Percentiles rank a stretch among this genome's conserved stretches.
Conservation (phyloP, 495 filamentous ascomycete species). For the Aspergillus saccharolyticus region DNA sequence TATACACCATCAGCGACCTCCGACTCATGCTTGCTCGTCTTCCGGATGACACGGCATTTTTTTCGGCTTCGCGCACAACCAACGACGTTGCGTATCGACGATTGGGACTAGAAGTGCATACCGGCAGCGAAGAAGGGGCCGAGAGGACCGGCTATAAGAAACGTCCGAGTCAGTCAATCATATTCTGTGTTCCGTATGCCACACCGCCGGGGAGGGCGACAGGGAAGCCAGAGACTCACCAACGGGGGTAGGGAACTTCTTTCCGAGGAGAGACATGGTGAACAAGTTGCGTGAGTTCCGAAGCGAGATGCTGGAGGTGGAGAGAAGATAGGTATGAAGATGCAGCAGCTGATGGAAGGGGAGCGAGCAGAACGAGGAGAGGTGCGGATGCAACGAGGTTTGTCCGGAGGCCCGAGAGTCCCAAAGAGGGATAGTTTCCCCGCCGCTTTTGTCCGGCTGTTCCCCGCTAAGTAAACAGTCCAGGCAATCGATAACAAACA, state of each 20-base stretch:
- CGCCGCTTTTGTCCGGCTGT: conserved; percentile 31
- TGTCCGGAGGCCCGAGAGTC: conserved; percentile 27
- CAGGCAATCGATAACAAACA: conserved; percentile 1
- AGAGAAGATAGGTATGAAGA: conserved; percentile 32
- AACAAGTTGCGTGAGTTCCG: conserved; percentile 16
- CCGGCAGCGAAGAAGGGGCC: conserved; percentile 90
- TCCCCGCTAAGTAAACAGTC: conserved; percentile 33
- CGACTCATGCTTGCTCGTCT: too few relatives aligned
- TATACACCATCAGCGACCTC: too few relatives aligned
- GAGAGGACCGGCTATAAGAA: conserved; percentile 72
- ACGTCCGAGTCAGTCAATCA: conserved; percentile 28
- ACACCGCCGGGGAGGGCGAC: conserved; percentile 12
- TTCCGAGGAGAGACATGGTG: conserved; percentile 78
- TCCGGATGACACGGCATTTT: too few relatives aligned
- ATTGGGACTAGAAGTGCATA: conserved; percentile 46
- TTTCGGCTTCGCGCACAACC: neutral
- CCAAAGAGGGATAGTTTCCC: conserved; percentile 10
- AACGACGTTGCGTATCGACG: neutral
- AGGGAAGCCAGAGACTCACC: conserved; percentile 52
- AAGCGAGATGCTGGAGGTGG: conserved; percentile 19
- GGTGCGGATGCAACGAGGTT: conserved; percentile 31
- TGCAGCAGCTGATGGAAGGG: conserved; percentile 25
- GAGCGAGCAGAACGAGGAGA: conserved; percentile 11
- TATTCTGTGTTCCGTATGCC: neutral
- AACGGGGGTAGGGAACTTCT: conserved; percentile 87